Base-by-base conservation (phyloP, 2,329 filamentous ascomycete genomes). In the Aspergillus quadricinctus region DNA sequence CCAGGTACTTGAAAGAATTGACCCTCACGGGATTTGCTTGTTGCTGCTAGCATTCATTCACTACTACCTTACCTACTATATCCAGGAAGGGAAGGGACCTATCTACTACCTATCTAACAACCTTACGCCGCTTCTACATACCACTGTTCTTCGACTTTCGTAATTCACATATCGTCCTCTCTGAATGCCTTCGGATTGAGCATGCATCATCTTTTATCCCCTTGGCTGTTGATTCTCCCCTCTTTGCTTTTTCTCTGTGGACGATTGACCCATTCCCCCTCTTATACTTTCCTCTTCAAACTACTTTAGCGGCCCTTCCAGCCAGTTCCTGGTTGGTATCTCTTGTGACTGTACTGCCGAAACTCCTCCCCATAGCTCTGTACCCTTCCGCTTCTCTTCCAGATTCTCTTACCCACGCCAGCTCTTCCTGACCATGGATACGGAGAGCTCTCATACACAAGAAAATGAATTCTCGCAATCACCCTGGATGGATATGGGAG, bases 161-260 rank as follows among this genome's bases (percentile, higher is more conserved):
- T 61, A 67, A 61, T 62, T 60, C 52, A 56, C 66, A 66, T 64
- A 63, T 57, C 48, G 50, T 52, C 49, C 45, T 58, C 35, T 31
- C 54, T 58, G 53, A 43, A 55, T 66, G 72, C 63, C 66, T 63
- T 69, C 61, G 55, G 54, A 58, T 66, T 63, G 74, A 77, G 74
- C 72, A 81, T 81, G 79, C 78, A 80, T 78, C 73, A 69, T 71
- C 71, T 69, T 73, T 75, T 66, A 73, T 75, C 74, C 72, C 72
- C 70, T 73, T 73, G 73, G 72, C 72, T 72, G 65, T 74, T 73
- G 72, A 71, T 50, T 55, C 37, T 58, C 40, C 40, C 51, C 51
- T 56, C 50, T 55, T 60, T 61, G 46, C 50, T 59, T 59, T 61
- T 57, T 59, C 21, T 52, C 46, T 43, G 21, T 48, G 28, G 35